phyloP scores from a whole-genome alignment of 2,329 filamentous ascomycete species.

The Fusarium newnesense region DNA sequence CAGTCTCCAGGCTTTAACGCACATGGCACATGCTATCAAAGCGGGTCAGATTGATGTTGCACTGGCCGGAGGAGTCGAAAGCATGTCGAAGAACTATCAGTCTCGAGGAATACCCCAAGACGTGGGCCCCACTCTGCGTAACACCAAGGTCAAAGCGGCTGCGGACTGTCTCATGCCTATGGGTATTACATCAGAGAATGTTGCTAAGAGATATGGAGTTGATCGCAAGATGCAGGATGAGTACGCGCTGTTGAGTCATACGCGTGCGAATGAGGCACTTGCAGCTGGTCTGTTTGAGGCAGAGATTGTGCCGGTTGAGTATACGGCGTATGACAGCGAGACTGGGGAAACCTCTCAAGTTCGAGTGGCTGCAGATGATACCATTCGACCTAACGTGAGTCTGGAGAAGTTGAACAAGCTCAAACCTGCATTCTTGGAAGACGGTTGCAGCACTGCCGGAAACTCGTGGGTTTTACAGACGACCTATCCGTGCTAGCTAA shows the following conservation, averaged over 20 bases:
- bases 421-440: conserved; percentile 82
- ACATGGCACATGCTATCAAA: conserved; percentile 79
- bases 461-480: too few relatives aligned
- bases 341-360: conserved; percentile 64
- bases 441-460: conserved; percentile 83
- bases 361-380: conserved; percentile 69
- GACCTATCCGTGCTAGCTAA: too few relatives aligned
- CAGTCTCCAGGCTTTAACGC: conserved; percentile 78
- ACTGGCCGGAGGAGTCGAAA: conserved; percentile 91
- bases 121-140: conserved; percentile 76
- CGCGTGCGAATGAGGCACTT: conserved; percentile 76
- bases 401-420: conserved; percentile 76
- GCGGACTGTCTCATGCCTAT: conserved; percentile 92
- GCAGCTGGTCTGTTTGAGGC: conserved; percentile 73
- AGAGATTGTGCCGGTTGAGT: conserved; percentile 79
- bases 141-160: conserved; percentile 72
- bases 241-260: conserved; percentile 79
- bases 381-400: conserved; percentile 58
- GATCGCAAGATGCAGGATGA: conserved; percentile 80
- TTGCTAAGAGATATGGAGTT: conserved; percentile 80
- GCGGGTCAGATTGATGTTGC: conserved; percentile 76
- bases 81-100: conserved; percentile 92
- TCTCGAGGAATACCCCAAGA: conserved; percentile 81
- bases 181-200: conserved; percentile 92
- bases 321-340: background rate